phyloP scores from a whole-genome alignment of 176 grass and related monocot genomes.

The Raddia distichophylla region DNA sequence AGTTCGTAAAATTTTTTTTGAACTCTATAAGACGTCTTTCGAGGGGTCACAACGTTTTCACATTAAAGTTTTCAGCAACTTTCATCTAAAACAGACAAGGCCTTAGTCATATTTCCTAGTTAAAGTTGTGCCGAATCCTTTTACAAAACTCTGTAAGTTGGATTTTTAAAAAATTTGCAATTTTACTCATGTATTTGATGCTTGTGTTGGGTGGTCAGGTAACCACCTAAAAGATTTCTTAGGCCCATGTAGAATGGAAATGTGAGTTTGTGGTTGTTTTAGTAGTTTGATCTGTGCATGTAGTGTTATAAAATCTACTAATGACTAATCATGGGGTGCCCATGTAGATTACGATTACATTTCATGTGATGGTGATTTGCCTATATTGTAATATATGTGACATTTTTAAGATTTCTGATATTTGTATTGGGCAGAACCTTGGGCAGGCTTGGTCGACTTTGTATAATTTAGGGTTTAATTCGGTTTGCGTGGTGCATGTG shows the following conservation, averaged over 20 bases:
- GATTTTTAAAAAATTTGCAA: not conserved
- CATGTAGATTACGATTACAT: not conserved
- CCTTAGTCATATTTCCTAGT: not conserved
- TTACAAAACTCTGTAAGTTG: not conserved
- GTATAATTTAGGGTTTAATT: slow-evolving; percentile 2
- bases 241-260: not conserved
- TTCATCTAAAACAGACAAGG: too few relatives aligned
- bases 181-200: slow-evolving; percentile 3
- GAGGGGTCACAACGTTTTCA: too few relatives aligned
- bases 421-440: slow-evolving; percentile 2
- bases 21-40: too few relatives aligned
- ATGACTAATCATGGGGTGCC: not conserved
- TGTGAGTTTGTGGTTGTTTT: not conserved
- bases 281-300: slow-evolving; percentile 1
- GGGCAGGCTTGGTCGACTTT: not conserved
- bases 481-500: not conserved
- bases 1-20: too few relatives aligned
- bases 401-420: not conserved
- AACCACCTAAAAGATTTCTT: not conserved
- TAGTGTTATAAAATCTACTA: not conserved
- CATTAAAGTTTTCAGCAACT: too few relatives aligned
- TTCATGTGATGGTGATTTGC: not conserved
- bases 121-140: not conserved
- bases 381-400: not conserved
- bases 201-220: not conserved